phyloP scores from a whole-genome alignment of 164 flowering plant genomes.

The Houttuynia cordata region DNA sequence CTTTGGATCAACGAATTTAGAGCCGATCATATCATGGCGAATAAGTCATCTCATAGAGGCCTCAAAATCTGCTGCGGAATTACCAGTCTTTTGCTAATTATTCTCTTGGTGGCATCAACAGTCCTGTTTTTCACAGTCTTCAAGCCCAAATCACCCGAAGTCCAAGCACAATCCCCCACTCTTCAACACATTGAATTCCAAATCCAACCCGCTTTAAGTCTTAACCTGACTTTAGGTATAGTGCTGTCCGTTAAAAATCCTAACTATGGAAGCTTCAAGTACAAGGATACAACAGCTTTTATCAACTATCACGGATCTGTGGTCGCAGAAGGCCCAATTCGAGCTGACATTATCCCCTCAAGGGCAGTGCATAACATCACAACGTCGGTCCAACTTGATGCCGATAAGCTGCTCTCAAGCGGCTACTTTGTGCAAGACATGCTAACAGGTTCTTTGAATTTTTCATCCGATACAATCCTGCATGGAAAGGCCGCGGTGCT shows the following conservation, averaged over 20 bases:
- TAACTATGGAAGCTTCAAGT: constrained; percentile 33
- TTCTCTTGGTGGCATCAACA: constrained; percentile 12
- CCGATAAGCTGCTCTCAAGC: constrained; percentile 11
- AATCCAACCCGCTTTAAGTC: constrained; percentile 8
- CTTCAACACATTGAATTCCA: constrained; percentile 7
- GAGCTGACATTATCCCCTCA: constrained; percentile 15
- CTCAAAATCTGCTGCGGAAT: constrained; percentile 17
- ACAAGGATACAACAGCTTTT: constrained; percentile 12
- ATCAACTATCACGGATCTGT: constrained; percentile 18
- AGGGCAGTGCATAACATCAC: constrained; percentile 17
- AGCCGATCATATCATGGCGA: neutral
- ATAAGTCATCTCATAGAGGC: neutral
- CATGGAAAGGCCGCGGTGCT: constrained; percentile 24
- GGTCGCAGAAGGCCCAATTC: constrained; percentile 25
- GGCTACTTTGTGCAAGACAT: constrained; percentile 15
- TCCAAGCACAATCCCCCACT: constrained; percentile 12
- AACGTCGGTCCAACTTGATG: constrained; percentile 15
- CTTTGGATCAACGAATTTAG: neutral
- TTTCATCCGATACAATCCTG: constrained; percentile 20
- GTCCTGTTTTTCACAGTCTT: constrained; percentile 23
- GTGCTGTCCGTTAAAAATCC: constrained; percentile 18
- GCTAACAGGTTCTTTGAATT: constrained; percentile 17
- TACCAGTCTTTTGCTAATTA: constrained; percentile 8
- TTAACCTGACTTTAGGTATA: constrained; percentile 23
- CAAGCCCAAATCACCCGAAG: constrained; percentile 24